Evolutionary conservation across 2,329 filamentous ascomycete species (phyloP).

Genomic region (Trichoderma guizhouense): DNA sequence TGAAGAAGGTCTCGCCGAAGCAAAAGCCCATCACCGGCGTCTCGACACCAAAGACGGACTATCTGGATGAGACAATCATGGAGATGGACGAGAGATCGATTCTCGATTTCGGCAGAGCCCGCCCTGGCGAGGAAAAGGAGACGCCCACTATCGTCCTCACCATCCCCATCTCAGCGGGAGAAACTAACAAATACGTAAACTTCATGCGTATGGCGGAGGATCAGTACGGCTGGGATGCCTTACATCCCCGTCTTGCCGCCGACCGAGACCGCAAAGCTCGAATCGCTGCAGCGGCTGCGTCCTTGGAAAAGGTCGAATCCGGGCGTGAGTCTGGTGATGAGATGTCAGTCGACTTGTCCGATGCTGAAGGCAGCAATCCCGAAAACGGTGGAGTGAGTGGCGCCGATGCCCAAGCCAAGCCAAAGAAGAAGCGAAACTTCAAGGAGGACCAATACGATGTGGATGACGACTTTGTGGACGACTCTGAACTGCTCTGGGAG

Average conservation of each 20-base stretch:
- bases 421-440: constrained; percentile 76
- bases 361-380: constrained; percentile 77
- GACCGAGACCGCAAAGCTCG: constrained; percentile 83
- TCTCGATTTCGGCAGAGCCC: constrained; percentile 58
- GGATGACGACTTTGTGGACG: constrained; percentile 82
- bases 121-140: constrained; percentile 55
- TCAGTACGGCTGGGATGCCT: constrained; percentile 87
- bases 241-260: constrained; percentile 87
- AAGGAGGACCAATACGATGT: constrained; percentile 82
- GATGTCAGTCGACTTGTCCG: constrained; percentile 75
- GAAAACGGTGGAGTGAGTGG: constrained; percentile 69
- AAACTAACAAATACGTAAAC: constrained; percentile 88
- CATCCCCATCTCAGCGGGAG: constrained; percentile 69
- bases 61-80: constrained; percentile 44
- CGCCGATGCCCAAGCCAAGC: constrained; percentile 59
- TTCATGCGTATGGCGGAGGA: constrained; percentile 93
- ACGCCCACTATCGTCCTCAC: constrained; percentile 80
- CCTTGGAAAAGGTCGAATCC: constrained; percentile 71
- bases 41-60: constrained; percentile 48
- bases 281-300: constrained; percentile 83
- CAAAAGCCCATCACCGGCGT: constrained; percentile 42
- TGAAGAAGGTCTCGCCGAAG: constrained; percentile 48
- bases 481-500: constrained; percentile 93
- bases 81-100: constrained; percentile 52
- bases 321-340: constrained; percentile 71